These are phyloP conservation scores for Canariomyces notabilis DNA, from an alignment of 2,329 filamentous ascomycete genomes.

Conservation along the genomic window DNA sequence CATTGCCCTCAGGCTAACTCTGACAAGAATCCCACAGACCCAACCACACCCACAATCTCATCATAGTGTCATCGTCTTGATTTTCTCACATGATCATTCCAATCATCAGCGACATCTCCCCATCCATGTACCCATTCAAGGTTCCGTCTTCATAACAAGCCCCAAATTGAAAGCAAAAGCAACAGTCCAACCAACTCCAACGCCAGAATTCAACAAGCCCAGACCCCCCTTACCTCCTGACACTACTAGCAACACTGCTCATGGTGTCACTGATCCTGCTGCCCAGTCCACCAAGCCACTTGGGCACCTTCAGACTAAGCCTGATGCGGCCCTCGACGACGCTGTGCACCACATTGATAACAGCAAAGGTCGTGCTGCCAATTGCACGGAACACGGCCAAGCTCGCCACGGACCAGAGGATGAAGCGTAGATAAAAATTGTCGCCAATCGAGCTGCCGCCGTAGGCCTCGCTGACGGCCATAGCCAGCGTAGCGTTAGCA, in stretches of 20 bases:
- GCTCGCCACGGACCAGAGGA: conserved; percentile 84
- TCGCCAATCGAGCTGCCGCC: conserved; percentile 62
- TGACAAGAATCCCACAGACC: neutral
- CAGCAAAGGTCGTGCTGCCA: conserved; percentile 72
- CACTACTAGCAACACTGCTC: conserved; percentile 22
- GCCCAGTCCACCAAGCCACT: conserved; percentile 37
- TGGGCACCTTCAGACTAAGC: conserved; percentile 50
- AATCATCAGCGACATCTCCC: neutral
- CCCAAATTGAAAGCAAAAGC: neutral
- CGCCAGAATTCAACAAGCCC: conserved; percentile 1
- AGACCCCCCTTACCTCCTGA: conserved; percentile 12
- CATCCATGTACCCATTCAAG: neutral
- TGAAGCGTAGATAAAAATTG: conserved; percentile 89
- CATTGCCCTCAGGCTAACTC: neutral
- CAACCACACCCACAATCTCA: neutral
- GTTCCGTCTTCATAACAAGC: neutral
- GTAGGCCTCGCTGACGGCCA: conserved; percentile 88
- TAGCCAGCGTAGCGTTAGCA: conserved; percentile 84
- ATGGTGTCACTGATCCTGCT: conserved; percentile 21
- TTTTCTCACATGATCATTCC: neutral
- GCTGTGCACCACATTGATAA: conserved; percentile 79
- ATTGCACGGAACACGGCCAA: conserved; percentile 85
- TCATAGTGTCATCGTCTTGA: neutral
- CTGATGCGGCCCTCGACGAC: conserved; percentile 79
- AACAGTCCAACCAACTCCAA: conserved; percentile 1